Evolutionary conservation across 2,329 filamentous ascomycete genomes (phyloP), one percentile per base, ranked within the genome.

Genomic region (Aspergillus amoenus): DNA sequence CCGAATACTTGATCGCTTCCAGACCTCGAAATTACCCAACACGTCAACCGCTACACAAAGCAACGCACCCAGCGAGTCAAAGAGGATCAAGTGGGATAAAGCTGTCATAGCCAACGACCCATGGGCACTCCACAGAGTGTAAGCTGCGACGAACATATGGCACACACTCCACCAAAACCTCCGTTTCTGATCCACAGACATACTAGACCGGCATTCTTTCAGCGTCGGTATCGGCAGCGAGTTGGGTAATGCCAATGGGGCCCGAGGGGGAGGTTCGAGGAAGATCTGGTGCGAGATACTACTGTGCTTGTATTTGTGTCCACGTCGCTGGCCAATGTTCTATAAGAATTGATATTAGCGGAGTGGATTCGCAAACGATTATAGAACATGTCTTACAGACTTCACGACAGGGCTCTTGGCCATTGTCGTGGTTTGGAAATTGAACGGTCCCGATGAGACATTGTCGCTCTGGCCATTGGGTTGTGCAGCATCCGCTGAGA

Each of bases 271-370:
- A 6, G 94, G 94, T 72, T 97, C 92, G 66, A 95, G 90, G 75
- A 97, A 96, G 74, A 97, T 95, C 74, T 97, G 93, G 72, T 97
- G 93, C 18, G 91, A 96, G 56, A 99, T 89, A 72, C 91, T 96
- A 73, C 90, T 95, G 78, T 97, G 93, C 72, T 97, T 96, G 82
- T 99, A 99, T 73, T 94, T 92, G 79, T 99, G 94, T 61, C 94
- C 94, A 60, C 93, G 88, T 64, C 94, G 87, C 75, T 96, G 91
- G 62, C 93, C 93, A 62, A 97, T 86, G 66, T 91, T 93, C 88
- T 95, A 73, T 6, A 24, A 22, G 22, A 18, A n/a, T 52, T 59
- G 51, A 40, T 18, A 44, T 52, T 17, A 46, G 17, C 37, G 44
- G 66, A 64, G 61, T 30, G 56, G n/a, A 15, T n/a, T n/a, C 18